A percentile compares a stretch with the other conserved stretches of the same genome.
phyloP scores from a whole-genome alignment of 2,329 filamentous ascomycete species.

The Biscogniauxia marginata region DNA sequence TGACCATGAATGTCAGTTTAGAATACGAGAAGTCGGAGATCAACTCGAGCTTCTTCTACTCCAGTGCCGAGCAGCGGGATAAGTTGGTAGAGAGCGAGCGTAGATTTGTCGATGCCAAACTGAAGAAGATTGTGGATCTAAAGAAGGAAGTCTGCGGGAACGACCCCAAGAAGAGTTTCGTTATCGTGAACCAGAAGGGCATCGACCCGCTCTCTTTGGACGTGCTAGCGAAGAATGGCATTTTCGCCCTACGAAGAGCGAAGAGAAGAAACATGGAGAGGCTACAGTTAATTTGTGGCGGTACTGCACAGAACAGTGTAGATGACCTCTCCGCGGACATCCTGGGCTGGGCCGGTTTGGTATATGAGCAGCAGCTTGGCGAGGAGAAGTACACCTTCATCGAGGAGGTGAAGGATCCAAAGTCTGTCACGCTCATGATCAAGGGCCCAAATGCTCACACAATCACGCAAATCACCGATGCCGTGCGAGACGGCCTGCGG shows the following conservation, averaged over 20 bases:
- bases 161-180: constrained; percentile 92
- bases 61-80: constrained; percentile 91
- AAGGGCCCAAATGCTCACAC: constrained; percentile 98
- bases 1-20: constrained; percentile 92
- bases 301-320: constrained; percentile 90
- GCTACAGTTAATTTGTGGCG: constrained; percentile 90
- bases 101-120: constrained; percentile 90
- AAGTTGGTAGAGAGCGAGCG: constrained; percentile 98
- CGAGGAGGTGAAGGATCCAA: constrained; percentile 97
- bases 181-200: constrained; percentile 98
- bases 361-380: constrained; percentile 95
- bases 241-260: constrained; percentile 87
- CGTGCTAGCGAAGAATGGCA: constrained; percentile 96
- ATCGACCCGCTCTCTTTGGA: constrained; percentile 96
- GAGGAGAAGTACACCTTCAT: constrained; percentile 99
- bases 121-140: constrained; percentile 95
- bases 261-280: constrained; percentile 99
- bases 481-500: constrained; percentile 88
- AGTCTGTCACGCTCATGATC: constrained; percentile 95
- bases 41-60: constrained; percentile 99
- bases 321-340: constrained; percentile 86
- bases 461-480: constrained; percentile 94
- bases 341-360: constrained; percentile 91
- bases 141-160: constrained; percentile 97
- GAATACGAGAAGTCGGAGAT: constrained; percentile 99